Base-by-base conservation (phyloP, 352 stramenopile species). In the Lagenidium giganteum region DNA sequence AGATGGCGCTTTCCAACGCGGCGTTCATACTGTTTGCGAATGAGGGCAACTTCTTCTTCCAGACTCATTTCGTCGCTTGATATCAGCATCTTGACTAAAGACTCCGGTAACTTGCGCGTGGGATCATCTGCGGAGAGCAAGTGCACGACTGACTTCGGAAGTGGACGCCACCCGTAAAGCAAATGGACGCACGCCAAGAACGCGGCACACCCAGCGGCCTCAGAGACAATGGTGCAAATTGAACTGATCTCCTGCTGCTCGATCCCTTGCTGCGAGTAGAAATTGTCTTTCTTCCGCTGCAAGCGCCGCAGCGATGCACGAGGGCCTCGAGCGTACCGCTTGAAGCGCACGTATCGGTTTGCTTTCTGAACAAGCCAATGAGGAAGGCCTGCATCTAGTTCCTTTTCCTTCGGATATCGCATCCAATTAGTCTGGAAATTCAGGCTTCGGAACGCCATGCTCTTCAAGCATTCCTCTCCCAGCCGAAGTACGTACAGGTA, bases 401-500 rank as follows among this genome's bases (percentile, higher is more conserved):
- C 44, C 36, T 20, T 85, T 54, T 60, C 67, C 31, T 80, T 81
- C 13, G 64, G 66, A 4, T 74, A 62, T 7, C 70, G 61, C 26
- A 55, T 64, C 79, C 79, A 91, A 40, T 87, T 64, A 11, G 67
- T 56, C 26, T 84, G 68, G 35, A 91, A 91, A 41, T 88, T 87
- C 8, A 87, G 58, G 49, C 80, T 92, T n/a, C 75, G 77, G 32
- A 70, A 88, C 25, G 77, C 70, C 34, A 94, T 66, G 4, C 57
- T 70, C 34, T 82, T 84, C n/a, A 95, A 40, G 52, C 83, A 95
- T 33, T 93, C 80, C 49, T 95, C 80, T 2, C 80, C 83, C 6
- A 93, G 54, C 5, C 78, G 78, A 25, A 95, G 51, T 2, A 91
- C 66, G 42, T 92, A 90, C 24, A 95, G 42, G 39, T 91, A 95